These are phyloP conservation scores for Coemansia sp. DNA, from an alignment of 192 early-diverging fungal genomes.

Conservation along the genomic window DNA sequence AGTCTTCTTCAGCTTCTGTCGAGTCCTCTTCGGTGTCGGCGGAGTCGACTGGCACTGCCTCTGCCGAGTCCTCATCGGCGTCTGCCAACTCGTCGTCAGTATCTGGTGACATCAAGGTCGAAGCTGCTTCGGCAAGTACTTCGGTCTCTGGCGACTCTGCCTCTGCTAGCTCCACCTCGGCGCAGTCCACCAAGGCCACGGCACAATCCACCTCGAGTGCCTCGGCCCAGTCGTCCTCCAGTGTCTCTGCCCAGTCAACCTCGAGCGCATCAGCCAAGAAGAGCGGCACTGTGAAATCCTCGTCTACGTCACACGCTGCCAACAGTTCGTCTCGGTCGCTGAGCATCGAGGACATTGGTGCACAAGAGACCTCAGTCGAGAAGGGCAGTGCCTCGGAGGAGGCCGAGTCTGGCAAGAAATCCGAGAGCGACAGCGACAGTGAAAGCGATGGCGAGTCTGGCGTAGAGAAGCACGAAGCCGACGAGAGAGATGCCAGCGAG, in stretches of 20 bases:
- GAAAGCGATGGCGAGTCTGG: slow-evolving; percentile 37
- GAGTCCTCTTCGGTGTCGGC: slow-evolving; percentile 15
- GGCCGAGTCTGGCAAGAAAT: slow-evolving; percentile 12
- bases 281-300: not conserved
- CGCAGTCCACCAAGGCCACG: slow-evolving; percentile 9
- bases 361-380: not conserved
- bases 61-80: slow-evolving; percentile 6
- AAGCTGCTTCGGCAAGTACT: not conserved
- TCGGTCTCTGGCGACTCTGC: slow-evolving; percentile 6
- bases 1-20: slow-evolving; percentile 14
- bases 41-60: slow-evolving; percentile 9
- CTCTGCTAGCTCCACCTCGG: slow-evolving; percentile 12
- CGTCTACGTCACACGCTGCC: not conserved
- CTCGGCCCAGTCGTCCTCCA: not conserved
- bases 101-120: slow-evolving; percentile 19
- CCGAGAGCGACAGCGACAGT: slow-evolving; percentile 24
- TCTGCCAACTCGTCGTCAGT: slow-evolving; percentile 5
- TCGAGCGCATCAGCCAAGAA: not conserved
- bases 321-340: slow-evolving; percentile 24
- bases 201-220: not conserved
- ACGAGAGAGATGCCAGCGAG: slow-evolving; percentile 11
- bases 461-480: slow-evolving; percentile 8
- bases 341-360: slow-evolving; percentile 46
- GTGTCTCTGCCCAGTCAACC: not conserved
- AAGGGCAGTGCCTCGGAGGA: slow-evolving; percentile 20